phyloP scores from a whole-genome alignment of 352 stramenopile species.

The Globisporangium takayamanum region DNA sequence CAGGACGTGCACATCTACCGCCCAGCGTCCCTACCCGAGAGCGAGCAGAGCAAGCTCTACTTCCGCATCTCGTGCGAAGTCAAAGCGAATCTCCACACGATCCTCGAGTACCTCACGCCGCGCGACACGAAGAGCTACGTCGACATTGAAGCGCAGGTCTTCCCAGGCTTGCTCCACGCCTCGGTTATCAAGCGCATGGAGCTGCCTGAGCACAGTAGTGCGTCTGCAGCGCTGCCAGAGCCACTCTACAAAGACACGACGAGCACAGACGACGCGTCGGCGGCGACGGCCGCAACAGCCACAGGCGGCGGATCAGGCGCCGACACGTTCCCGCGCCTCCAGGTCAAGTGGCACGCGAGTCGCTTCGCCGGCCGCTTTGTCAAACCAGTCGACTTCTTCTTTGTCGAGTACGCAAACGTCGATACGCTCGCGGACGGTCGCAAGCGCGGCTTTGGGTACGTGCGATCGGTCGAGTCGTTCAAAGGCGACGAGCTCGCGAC shows the following conservation, averaged over 20 bases:
- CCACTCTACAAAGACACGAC: slow-evolving; percentile 31
- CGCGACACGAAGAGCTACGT: slow-evolving; percentile 67
- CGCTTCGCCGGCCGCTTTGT: slow-evolving; percentile 75
- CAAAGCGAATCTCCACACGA: slow-evolving; percentile 65
- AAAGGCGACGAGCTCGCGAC: slow-evolving; percentile 74
- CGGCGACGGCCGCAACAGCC: slow-evolving; percentile 7
- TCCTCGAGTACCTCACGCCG: slow-evolving; percentile 77
- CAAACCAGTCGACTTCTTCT: slow-evolving; percentile 83
- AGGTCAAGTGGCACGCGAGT: slow-evolving; percentile 85
- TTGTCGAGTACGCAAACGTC: slow-evolving; percentile 82
- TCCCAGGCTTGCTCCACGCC: slow-evolving; percentile 69
- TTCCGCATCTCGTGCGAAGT: slow-evolving; percentile 83
- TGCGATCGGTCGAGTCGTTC: slow-evolving; percentile 77
- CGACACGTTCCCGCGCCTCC: slow-evolving; percentile 55
- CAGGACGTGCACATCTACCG: slow-evolving; percentile 81
- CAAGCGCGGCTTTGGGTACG: slow-evolving; percentile 66
- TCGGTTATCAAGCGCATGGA: slow-evolving; percentile 80
- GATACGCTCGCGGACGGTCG: slow-evolving; percentile 58
- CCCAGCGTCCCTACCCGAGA: slow-evolving; percentile 29
- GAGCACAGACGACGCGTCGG: slow-evolving; percentile 31
- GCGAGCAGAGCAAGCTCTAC: slow-evolving; percentile 59
- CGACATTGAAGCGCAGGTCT: slow-evolving; percentile 78
- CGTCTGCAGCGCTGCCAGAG: slow-evolving; percentile 10
- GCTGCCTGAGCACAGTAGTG: slow-evolving; percentile 21
- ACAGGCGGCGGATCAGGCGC: slow-evolving; percentile 13